A percentile compares a stretch with the other conserved stretches of the same genome.
These are phyloP conservation scores for Allium sativum DNA, from an alignment of 106 monocot genomes.

Conservation along the genomic window DNA sequence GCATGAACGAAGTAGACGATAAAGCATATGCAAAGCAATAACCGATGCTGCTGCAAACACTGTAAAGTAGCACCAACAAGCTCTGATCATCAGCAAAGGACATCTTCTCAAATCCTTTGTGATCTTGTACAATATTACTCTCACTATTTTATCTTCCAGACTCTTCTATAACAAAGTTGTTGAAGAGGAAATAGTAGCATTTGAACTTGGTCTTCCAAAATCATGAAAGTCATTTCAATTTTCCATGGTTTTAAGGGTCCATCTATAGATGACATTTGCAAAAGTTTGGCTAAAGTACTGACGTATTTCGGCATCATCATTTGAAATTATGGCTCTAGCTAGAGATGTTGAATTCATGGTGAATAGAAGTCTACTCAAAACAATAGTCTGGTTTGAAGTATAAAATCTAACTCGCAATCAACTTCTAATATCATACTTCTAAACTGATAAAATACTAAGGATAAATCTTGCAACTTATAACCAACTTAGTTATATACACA, in stretches of 20 bases:
- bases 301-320: slow-evolving; percentile 41
- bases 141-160: slow-evolving; percentile 44
- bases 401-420: too few species aligned
- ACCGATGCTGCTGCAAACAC: slow-evolving; percentile 28
- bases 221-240: neutral
- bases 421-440: too few species aligned
- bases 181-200: slow-evolving; percentile 5
- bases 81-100: slow-evolving; percentile 44
- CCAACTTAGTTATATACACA: too few species aligned
- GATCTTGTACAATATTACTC: slow-evolving; percentile 50
- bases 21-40: slow-evolving; percentile 27
- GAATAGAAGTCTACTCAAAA: too few species aligned
- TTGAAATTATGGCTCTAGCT: slow-evolving; percentile 36
- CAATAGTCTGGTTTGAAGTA: too few species aligned
- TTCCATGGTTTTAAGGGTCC: slow-evolving; percentile 18
- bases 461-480: too few species aligned
- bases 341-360: slow-evolving; percentile 55
- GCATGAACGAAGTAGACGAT: slow-evolving; percentile 21
- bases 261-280: slow-evolving; percentile 45
- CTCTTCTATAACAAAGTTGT: slow-evolving; percentile 8
- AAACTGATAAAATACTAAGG: too few species aligned
- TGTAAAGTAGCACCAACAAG: slow-evolving; percentile 35
- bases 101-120: slow-evolving; percentile 25
- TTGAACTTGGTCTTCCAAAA: slow-evolving; percentile 7
- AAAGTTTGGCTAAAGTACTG: slow-evolving; percentile 24